These are phyloP conservation scores for Aureobasidium lini DNA, from an alignment of 2,329 filamentous ascomycete species.

Conservation along the genomic window DNA sequence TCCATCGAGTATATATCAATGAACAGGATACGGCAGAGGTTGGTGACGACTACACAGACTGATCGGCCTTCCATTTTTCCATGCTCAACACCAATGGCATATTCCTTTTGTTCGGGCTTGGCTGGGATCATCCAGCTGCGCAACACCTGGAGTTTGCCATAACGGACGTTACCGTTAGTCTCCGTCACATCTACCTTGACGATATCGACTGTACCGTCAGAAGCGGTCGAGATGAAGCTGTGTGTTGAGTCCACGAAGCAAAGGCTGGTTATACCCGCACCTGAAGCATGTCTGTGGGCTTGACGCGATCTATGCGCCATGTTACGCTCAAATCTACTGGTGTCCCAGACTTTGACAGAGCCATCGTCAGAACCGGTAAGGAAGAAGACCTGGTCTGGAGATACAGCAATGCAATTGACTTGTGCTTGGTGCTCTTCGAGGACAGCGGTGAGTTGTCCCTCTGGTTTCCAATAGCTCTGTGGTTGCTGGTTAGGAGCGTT, in stretches of 20 bases:
- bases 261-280: conserved; percentile 67
- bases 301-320: conserved; percentile 80
- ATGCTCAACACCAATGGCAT: conserved; percentile 86
- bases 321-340: conserved; percentile 80
- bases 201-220: conserved; percentile 82
- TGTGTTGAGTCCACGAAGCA: conserved; percentile 93
- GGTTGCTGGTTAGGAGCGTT: conserved; percentile 32
- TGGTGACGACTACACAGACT: conserved; percentile 80
- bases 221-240: conserved; percentile 84
- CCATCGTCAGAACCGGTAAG: conserved; percentile 90
- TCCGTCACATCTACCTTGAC: conserved; percentile 69
- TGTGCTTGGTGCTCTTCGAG: conserved; percentile 81
- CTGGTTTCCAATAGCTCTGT: conserved; percentile 70
- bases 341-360: conserved; percentile 88
- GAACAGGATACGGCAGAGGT: conserved; percentile 71
- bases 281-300: conserved; percentile 67
- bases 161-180: conserved; percentile 49
- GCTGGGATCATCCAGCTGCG: conserved; percentile 66
- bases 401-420: conserved; percentile 71
- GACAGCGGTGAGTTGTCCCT: conserved; percentile 75
- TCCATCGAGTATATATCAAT: conserved; percentile 84
- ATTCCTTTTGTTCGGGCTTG: conserved; percentile 45
- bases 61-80: conserved; percentile 76
- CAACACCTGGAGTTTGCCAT: conserved; percentile 68
- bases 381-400: conserved; percentile 91